Evolutionary conservation across 495 filamentous ascomycete genomes (phyloP).

Genomic region (Aspergillus hancockii): DNA sequence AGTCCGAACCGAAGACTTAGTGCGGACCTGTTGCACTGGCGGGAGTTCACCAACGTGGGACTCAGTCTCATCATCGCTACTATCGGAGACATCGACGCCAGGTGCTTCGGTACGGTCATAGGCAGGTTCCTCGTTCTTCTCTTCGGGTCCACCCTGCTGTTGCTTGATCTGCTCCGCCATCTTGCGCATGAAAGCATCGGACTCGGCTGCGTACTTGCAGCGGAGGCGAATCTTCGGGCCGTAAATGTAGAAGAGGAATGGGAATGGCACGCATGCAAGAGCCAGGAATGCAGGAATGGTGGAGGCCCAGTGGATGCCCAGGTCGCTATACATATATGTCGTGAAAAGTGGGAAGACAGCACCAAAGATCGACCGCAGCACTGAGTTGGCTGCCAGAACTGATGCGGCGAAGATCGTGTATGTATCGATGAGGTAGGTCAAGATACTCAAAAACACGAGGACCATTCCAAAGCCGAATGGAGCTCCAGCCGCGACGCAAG

Average conservation of each 20-base stretch:
- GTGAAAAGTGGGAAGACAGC: conserved; percentile 88
- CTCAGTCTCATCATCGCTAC: conserved; percentile 25
- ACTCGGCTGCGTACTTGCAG: conserved; percentile 73
- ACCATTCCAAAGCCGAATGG: conserved; percentile 78
- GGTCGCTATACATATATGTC: conserved; percentile 68
- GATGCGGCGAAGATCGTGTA: conserved; percentile 82
- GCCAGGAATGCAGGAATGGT: conserved; percentile 77
- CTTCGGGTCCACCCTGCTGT: conserved; percentile 10
- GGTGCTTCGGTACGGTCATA: conserved; percentile 46
- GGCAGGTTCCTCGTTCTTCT: conserved; percentile 12
- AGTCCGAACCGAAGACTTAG: conserved; percentile 36
- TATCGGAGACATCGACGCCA: conserved; percentile 26
- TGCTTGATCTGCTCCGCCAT: conserved; percentile 34
- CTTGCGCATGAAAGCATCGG: conserved; percentile 49
- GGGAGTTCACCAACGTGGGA: conserved; percentile 24
- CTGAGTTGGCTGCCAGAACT: conserved; percentile 75
- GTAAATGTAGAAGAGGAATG: conserved; percentile 79
- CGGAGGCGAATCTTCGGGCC: conserved; percentile 62
- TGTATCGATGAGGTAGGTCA: conserved; percentile 80
- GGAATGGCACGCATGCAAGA: conserved; percentile 74
- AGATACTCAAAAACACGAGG: conserved; percentile 70
- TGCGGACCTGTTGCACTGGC: conserved; percentile 31
- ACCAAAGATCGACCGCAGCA: conserved; percentile 70
- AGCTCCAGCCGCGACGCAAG: conserved; percentile 61
- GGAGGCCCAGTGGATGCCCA: conserved; percentile 82